Conservation (phyloP, 352 stramenopile species). For the Pythium utonaiense region DNA sequence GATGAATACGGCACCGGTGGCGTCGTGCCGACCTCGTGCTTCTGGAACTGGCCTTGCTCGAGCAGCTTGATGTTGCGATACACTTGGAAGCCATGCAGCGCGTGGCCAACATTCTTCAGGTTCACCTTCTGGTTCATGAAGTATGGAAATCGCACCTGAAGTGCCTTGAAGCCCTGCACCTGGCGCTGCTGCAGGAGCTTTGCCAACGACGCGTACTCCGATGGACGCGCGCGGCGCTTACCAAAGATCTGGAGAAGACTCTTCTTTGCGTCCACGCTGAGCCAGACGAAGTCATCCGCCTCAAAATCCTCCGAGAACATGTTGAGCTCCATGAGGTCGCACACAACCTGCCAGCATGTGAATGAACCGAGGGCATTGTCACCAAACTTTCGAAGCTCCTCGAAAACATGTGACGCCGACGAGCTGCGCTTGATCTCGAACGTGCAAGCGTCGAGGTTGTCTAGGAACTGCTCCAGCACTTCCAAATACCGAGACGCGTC, state of each 20-base stretch:
- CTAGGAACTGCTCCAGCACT: conserved; percentile 63
- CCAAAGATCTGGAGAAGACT: conserved; percentile 84
- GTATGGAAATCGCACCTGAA: conserved; percentile 75
- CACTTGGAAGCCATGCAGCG: conserved; percentile 74
- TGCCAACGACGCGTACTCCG: conserved; percentile 62
- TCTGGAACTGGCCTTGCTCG: conserved; percentile 64
- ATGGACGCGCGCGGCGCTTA: conserved; percentile 63
- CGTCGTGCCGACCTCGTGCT: conserved; percentile 57
- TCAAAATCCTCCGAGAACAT: conserved; percentile 53
- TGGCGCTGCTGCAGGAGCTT: conserved; percentile 74
- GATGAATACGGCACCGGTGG: conserved; percentile 57
- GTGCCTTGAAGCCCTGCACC: conserved; percentile 73
- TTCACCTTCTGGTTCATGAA: conserved; percentile 80
- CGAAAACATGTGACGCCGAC: conserved; percentile 54
- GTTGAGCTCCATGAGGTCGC: conserved; percentile 74
- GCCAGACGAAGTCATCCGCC: conserved; percentile 75
- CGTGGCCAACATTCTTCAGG: conserved; percentile 81
- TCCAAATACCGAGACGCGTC: conserved; percentile 56
- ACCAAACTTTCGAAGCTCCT: conserved; percentile 59
- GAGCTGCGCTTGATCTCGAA: conserved; percentile 47
- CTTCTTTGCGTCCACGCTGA: conserved; percentile 71
- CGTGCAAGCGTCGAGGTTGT: conserved; percentile 58
- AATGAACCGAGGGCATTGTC: conserved; percentile 77
- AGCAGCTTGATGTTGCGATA: conserved; percentile 85
- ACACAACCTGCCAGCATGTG: conserved; percentile 84